These are phyloP conservation scores for Dipteronia dyeriana DNA, from an alignment of 345 rosid genomes.

Conservation along the genomic window DNA sequence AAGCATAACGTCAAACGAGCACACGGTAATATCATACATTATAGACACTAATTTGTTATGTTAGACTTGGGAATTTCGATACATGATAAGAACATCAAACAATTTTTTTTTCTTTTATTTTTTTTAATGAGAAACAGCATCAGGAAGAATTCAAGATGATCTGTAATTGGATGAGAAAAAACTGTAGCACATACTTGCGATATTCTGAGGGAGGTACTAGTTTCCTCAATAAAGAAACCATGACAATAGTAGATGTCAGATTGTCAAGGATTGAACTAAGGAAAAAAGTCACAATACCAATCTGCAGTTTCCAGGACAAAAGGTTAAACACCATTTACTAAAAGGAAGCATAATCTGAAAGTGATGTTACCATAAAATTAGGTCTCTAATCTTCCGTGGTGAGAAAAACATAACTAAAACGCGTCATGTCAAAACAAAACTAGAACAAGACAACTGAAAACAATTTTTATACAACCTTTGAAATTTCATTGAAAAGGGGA, in stretches of 20 bases:
- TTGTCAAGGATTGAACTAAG: conserved; percentile 92
- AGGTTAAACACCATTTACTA: conserved; percentile 19
- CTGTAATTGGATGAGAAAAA: not conserved
- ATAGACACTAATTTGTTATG: not conserved
- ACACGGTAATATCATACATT: not conserved
- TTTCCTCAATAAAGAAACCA: conserved; percentile 93
- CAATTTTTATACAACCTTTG: not conserved
- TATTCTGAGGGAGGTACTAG: conserved; percentile 86
- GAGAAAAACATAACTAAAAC: not conserved
- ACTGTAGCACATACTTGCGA: conserved; percentile 72
- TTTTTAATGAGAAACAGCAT: not conserved
- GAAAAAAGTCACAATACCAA: conserved; percentile 91
- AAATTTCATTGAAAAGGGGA: not conserved
- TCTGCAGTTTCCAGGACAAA: conserved; percentile 47
- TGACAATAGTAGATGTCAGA: conserved; percentile 90
- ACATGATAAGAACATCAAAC: not conserved
- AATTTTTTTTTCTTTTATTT: not conserved
- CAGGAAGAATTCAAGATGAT: not conserved
- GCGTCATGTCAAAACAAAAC: not conserved
- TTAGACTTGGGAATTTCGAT: not conserved
- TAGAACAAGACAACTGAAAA: not conserved
- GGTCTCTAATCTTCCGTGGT: not conserved
- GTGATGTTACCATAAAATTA: not conserved
- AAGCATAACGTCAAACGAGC: not conserved
- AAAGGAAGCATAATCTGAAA: not conserved